Base-by-base conservation (phyloP, 2,329 filamentous ascomycete genomes). In the Helotiales sp. region DNA sequence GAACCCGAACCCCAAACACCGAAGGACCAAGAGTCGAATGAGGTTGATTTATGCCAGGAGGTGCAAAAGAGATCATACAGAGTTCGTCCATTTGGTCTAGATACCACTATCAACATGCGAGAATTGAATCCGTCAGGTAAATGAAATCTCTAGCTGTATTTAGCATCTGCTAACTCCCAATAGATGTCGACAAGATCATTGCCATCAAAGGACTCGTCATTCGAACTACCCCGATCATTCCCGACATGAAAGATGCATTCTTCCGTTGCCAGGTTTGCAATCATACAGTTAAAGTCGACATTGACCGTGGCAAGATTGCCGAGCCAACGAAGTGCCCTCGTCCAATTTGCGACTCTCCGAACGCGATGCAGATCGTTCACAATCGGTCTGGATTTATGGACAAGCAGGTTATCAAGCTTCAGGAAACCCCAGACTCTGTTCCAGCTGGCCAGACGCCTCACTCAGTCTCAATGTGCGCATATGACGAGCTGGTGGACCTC, bases 191-290 rank as follows among this genome's bases (percentile, higher is more conserved):
- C 80, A 96, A 96, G 77, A 87, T 99, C 71, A 91, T 99, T 72
- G 93, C 91, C 72, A 90, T 99, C 80, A 99, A 98, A 80, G 96
- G 96, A 54, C 85, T 99, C 17, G 96, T 99, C 68, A 99, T 99
- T 75, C 90, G 96, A 69, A 92, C 96, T 2, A 98, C 96, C 0
- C 93, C 96, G 0, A 92, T 99, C 71, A 98, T 99, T 71, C 96
- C 96, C 0, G 96, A 99, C 75, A 99, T 99, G 96, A 97, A 96
- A 81, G 93, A 97, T 77, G 96, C 96, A 0, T 97, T 97, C 82
- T 99, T 99, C 87, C 91, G 93, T 70, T 99, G 96, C 81, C 92
- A 93, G 66, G 88, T 95, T 28, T 99, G 96, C 81, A 93, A 93
- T 75, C 93, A 97, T 80, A 95, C 92, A 3, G 88, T 97, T 69